Base-by-base conservation (phyloP, 139 green algal species). In the Helicosporidium sp. region DNA sequence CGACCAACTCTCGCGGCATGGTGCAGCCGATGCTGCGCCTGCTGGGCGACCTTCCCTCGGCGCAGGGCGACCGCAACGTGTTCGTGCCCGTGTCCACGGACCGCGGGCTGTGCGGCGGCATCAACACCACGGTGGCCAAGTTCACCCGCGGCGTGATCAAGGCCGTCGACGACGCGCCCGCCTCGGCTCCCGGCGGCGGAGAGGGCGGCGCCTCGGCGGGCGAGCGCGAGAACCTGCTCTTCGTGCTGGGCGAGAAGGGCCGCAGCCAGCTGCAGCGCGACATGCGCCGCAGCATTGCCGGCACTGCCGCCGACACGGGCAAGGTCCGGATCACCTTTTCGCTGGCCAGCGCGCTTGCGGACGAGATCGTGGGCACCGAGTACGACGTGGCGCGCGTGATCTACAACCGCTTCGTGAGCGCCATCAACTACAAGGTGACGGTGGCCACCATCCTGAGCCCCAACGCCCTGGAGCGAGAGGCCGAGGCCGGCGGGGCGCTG, bases 121-220 rank as follows among this genome's bases (percentile, higher is more conserved):
- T 99, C 48, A 99, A 99, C 79, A 82, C 78, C 41, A 91, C 73
- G 28, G 74, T 92, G 26, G 74, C 76, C 52, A 97, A 96, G 63
- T 84, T 89, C 63, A 76, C 77, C 0, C 60, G 67, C 15, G 59
- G 60, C 26, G 16, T 29, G 2, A 54, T 62, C 24, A 55, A 61
- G 46, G 24, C 53, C 18, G 36, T 49, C n/a, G 22, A 29, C 2
- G 48, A 54, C 25, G 26, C 18, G 17, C 23, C 48, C 6, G 48
- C 23, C 2, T 36, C 18, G 4, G 36, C 37, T 8, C 37, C 39
- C 10, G 37, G 37, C 48, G 34, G 18, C 10, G 24, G 27, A 46
- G 62, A 70, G 24, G n/a, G n/a, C n/a, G n/a, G n/a, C n/a, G n/a
- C n/a, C n/a, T n/a, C n/a, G n/a, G n/a, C n/a, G n/a, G n/a, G n/a